Base-by-base conservation (phyloP, 2,329 filamentous ascomycete genomes). In the Epichloe baconii region DNA sequence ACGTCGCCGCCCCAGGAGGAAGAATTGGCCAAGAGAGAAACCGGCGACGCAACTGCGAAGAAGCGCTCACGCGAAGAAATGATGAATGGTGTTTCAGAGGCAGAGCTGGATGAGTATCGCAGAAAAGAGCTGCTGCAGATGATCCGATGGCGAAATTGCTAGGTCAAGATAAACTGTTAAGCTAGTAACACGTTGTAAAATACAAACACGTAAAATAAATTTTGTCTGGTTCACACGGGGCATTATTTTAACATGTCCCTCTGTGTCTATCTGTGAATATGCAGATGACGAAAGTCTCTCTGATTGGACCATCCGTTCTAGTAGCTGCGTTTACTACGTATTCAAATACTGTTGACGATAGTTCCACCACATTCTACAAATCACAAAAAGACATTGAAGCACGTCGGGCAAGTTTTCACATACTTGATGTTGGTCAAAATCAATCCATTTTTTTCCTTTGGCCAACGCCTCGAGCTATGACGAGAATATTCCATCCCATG, bases 111-210 rank as follows among this genome's bases (percentile, higher is more conserved):
- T 52, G 82, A 85, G 53, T 95, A 94, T 65, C 80, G 88, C 59
- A 78, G 80, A 58, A 90, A 64, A 76, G 83, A 56, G 78, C 80
- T 48, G 81, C 80, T 31, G 81, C 83, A 1, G 79, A 88, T 56
- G 90, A 95, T 69, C 90, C 90, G 0, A 95, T 95, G 90, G 86
- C 88, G 1, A 82, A 80, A 5, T 80, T 88, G 58, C 66, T 94
- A 44, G 86, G 85, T 23, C 86, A 81, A 63, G 85, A 89, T 62
- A 80, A 86, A 59, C 64, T 86, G 56, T 64, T 79, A 55, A 66
- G 70, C 37, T 48, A 47, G 37, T 11, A 46, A 8, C 15, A 10
- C 37, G 6, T 43, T 23, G 17, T 12, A 7, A 35, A n/a, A 15
- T 17, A 26, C 14, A 37, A 26, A 14, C 14, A 3, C 42, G 23